Conservation (phyloP, 108 stramenopile species). For the Nitzschia inconspicua region DNA sequence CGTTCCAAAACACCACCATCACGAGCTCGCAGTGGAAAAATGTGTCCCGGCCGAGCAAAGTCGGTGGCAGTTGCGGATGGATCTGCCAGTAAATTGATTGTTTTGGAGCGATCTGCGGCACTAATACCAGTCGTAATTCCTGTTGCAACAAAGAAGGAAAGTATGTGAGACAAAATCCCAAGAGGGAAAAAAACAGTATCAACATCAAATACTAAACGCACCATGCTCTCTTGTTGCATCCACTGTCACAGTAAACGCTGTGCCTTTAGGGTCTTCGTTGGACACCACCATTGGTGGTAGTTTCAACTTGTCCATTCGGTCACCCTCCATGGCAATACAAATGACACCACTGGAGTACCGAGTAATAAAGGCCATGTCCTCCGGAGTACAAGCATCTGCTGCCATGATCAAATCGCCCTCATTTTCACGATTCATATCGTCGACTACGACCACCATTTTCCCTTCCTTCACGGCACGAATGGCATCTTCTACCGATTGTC, state of each 20-base stretch:
- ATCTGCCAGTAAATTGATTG: conserved; percentile 77
- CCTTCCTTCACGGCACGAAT: conserved; percentile 68
- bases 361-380: conserved; percentile 87
- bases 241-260: conserved; percentile 94
- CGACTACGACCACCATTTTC: conserved; percentile 88
- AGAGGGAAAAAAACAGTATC: too few relatives aligned
- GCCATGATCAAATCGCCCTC: conserved; percentile 98
- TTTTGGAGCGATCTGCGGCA: conserved; percentile 86
- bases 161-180: too few relatives aligned
- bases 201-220: too few relatives aligned
- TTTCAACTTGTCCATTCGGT: conserved; percentile 82
- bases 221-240: conserved; percentile 86
- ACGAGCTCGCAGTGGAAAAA: conserved; percentile 91
- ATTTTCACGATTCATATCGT: conserved; percentile 94
- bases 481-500: conserved; percentile 84
- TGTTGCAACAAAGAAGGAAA: too few relatives aligned
- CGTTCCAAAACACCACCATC: conserved; percentile 88
- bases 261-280: conserved; percentile 96
- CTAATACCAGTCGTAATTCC: conserved; percentile 95
- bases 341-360: conserved; percentile 93
- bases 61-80: conserved; percentile 48
- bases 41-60: conserved; percentile 94
- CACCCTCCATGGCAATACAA: conserved; percentile 89
- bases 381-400: conserved; percentile 77
- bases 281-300: conserved; percentile 85